Percentiles rank a stretch among this genome's conserved stretches.
Conservation (phyloP, 140 eudicot species). For the Anethum foeniculum region DNA sequence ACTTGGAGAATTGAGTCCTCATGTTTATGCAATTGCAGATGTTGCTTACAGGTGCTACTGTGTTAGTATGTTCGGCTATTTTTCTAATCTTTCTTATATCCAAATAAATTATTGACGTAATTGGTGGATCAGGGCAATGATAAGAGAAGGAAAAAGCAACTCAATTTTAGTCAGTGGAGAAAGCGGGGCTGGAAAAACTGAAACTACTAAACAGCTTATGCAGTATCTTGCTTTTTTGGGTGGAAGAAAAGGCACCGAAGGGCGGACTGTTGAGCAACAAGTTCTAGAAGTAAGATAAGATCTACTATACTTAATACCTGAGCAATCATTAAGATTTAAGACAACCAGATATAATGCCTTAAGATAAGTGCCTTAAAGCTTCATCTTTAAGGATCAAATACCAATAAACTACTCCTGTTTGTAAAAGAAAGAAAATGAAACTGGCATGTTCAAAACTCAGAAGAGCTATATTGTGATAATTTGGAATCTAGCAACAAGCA, state of each 20-base stretch:
- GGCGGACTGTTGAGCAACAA: conserved; percentile 88
- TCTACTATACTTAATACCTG: background rate
- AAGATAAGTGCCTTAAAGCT: conserved; percentile 7
- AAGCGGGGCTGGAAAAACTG: conserved; percentile 99
- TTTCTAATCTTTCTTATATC: conserved; percentile 11
- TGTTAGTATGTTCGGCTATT: background rate
- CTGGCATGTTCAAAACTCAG: background rate
- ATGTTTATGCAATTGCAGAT: conserved; percentile 95
- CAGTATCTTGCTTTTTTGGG: conserved; percentile 94
- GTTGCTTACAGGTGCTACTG: conserved; percentile 68
- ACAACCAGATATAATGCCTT: conserved; percentile 5
- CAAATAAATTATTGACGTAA: conserved; percentile 9
- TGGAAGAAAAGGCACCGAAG: conserved; percentile 84
- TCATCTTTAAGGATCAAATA: background rate
- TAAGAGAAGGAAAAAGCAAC: conserved; percentile 85
- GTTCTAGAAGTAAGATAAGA: conserved; percentile 73
- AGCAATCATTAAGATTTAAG: background rate
- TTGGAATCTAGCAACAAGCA: background rate
- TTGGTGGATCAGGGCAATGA: conserved; percentile 71
- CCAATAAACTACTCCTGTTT: background rate
- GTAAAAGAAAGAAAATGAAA: background rate
- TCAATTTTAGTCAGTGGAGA: conserved; percentile 96
- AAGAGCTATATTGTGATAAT: background rate
- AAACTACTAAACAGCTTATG: conserved; percentile 99
- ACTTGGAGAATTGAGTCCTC: conserved; percentile 90